Evolutionary conservation across 306 rosid genomes (phyloP).

Genomic region (Acacia crassicarpa): DNA sequence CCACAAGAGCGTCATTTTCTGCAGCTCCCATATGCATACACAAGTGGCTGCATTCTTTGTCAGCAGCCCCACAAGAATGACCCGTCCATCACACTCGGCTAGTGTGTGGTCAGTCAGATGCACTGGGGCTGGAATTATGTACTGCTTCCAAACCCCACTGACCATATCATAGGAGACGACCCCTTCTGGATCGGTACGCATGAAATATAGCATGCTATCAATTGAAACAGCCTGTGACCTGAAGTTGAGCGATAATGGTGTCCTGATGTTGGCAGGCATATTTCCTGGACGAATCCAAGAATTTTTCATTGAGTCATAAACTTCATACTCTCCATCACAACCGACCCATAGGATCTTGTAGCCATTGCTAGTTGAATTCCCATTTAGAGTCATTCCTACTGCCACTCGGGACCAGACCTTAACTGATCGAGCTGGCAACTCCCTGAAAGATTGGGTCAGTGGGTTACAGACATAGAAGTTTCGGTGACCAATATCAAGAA

Average conservation of each 20-base stretch:
- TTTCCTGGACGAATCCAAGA: conserved; percentile 71
- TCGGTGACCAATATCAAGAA: conserved; percentile 65
- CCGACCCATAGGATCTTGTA: conserved; percentile 83
- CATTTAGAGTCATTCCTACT: conserved; percentile 78
- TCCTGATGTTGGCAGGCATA: conserved; percentile 53
- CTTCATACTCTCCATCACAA: conserved; percentile 79
- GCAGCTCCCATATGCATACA: conserved; percentile 83
- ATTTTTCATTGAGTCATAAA: conserved; percentile 71
- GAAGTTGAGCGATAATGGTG: conserved; percentile 58
- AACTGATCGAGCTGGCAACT: conserved; percentile 78
- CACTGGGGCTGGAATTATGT: conserved; percentile 56
- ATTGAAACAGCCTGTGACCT: conserved; percentile 64
- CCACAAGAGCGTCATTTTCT: conserved; percentile 82
- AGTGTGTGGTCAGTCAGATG: conserved; percentile 66
- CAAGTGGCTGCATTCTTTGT: conserved; percentile 79
- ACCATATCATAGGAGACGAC: conserved; percentile 59
- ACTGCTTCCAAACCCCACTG: conserved; percentile 64
- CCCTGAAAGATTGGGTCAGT: conserved; percentile 78
- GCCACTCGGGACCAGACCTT: conserved; percentile 73
- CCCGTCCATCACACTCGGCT: conserved; percentile 64
- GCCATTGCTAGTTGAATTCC: conserved; percentile 50
- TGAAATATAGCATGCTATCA: conserved; percentile 69
- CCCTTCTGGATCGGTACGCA: conserved; percentile 74
- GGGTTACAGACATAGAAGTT: conserved; percentile 90
- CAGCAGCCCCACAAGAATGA: conserved; percentile 71